Percentiles rank a stretch among this genome's conserved stretches.
phyloP scores from a whole-genome alignment of 208 protist genomes.

The Entamoeba invadens region DNA sequence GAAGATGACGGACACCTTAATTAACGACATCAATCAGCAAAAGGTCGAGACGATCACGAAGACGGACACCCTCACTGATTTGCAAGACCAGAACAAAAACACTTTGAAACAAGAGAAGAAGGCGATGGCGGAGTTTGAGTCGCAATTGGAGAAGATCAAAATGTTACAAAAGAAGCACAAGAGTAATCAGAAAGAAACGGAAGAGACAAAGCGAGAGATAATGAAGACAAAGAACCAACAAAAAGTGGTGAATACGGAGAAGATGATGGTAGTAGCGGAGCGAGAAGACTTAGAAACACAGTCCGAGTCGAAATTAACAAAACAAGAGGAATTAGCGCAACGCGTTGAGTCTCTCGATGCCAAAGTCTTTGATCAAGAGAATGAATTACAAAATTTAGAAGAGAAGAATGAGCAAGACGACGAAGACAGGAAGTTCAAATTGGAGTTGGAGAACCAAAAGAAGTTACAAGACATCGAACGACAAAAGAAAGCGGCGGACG shows the following conservation, averaged over 20 bases:
- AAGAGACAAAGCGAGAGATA: neutral
- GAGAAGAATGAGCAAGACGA: neutral
- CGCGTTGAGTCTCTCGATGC: neutral
- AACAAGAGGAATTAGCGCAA: neutral
- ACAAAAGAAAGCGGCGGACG: neutral
- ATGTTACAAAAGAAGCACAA: neutral
- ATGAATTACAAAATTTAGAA: neutral
- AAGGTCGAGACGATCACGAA: neutral
- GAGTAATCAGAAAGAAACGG: neutral
- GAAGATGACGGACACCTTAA: neutral
- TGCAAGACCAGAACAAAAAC: neutral
- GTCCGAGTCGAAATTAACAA: neutral
- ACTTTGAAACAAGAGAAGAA: neutral
- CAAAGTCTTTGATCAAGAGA: neutral
- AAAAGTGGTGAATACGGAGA: neutral
- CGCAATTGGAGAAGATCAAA: neutral
- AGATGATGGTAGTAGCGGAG: neutral
- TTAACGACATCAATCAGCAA: neutral
- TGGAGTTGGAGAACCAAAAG: neutral
- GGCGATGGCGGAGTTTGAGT: neutral
- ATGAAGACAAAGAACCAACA: neutral
- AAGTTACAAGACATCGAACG: neutral
- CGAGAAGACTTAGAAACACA: neutral
- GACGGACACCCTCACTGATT: neutral
- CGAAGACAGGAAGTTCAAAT: neutral